Evolutionary conservation across 768 basidiomycete genomes (phyloP).

Genomic region (Russula brevipes): DNA sequence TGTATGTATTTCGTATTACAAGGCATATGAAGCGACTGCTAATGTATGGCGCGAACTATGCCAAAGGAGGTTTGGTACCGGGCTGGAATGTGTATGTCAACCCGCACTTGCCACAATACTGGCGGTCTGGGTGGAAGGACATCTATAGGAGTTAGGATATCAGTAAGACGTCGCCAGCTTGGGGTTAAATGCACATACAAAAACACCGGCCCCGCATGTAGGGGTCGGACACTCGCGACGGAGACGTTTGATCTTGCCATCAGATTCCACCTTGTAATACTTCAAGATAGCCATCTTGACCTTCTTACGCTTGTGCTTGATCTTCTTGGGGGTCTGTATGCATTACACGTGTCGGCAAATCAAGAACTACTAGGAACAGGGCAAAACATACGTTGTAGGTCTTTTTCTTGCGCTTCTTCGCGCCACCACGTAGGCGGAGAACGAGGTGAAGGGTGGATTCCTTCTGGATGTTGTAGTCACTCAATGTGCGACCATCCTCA

Average conservation of each 20-base stretch:
- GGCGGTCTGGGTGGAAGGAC: conserved; percentile 98
- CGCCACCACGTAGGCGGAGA: conserved; percentile 97
- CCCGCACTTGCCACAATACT: conserved; percentile 96
- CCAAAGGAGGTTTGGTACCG: conserved; percentile 71
- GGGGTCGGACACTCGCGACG: conserved; percentile 88
- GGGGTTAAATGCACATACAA: conserved; percentile 45
- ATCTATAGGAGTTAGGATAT: conserved; percentile 46
- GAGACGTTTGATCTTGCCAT: conserved; percentile 99
- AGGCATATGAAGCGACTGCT: not conserved
- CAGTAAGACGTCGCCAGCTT: not conserved
- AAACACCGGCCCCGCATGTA: conserved; percentile 81
- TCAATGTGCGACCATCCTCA: conserved; percentile 95
- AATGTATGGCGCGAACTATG: conserved; percentile 36
- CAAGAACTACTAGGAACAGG: not conserved
- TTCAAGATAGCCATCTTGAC: conserved; percentile 99
- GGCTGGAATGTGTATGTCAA: conserved; percentile 82
- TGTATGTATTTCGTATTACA: not conserved
- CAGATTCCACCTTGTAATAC: conserved; percentile 91
- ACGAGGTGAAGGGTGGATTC: conserved; percentile 98
- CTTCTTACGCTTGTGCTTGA: conserved; percentile 51
- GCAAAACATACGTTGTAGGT: conserved; percentile 80
- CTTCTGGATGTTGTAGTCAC: conserved; percentile 98
- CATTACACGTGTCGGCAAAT: conserved; percentile 15
- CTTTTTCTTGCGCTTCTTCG: conserved; percentile 99
- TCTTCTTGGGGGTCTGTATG: conserved; percentile 21